Base-by-base conservation (phyloP, 2,329 filamentous ascomycete species). In the Arachnomyces sp. region DNA sequence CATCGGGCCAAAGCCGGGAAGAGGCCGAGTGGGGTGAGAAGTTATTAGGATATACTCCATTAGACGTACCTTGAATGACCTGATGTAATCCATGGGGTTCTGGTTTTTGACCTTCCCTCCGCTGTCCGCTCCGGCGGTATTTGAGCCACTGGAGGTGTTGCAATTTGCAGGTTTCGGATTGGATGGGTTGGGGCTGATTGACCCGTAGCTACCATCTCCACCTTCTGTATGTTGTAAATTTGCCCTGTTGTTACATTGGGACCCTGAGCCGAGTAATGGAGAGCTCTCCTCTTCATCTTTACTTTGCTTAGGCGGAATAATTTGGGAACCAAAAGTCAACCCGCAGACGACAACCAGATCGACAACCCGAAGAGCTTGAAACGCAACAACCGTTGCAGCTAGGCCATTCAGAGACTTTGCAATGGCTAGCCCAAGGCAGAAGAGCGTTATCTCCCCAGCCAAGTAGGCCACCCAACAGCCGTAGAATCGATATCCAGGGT, bases 401-500 rank as follows among this genome's bases (percentile, higher is more conserved):
- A 55, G 52, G 13, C 41, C 37, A 4, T 47, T 48, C 3, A 36
- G 50, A 18, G 44, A 51, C 34, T 39, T 47, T 31, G 34, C 49
- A 51, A 33, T 62, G 39, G 14, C 56, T 56, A 46, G n/a, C 30
- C 60, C 54, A 13, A 74, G 48, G 11, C 63, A 49, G 16, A 70
- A 55, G 25, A 78, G 60, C 36, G 56, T 50, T 0, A 71, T 54
- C 51, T 86, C 82, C 28, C 76, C 72, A 11, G 68, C 49, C 6
- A 81, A 59, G 11, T 74, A 74, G 12, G 83, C 57, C 20, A 74
- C 48, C 70, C 80, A 82, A 9, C 76, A 74, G 13, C 77, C 79
- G 46, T 74, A 73, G 46, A 77, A 79, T 0, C 80, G 77, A 49
- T 80, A 77, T 70, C 77, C 81, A 7, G 77, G 67, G 2, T 71